A percentile compares a stretch with the other conserved stretches of the same genome.
These are phyloP conservation scores for Pestalotiopsis sp. DNA, from an alignment of 2,329 filamentous ascomycete genomes.

Conservation along the genomic window DNA sequence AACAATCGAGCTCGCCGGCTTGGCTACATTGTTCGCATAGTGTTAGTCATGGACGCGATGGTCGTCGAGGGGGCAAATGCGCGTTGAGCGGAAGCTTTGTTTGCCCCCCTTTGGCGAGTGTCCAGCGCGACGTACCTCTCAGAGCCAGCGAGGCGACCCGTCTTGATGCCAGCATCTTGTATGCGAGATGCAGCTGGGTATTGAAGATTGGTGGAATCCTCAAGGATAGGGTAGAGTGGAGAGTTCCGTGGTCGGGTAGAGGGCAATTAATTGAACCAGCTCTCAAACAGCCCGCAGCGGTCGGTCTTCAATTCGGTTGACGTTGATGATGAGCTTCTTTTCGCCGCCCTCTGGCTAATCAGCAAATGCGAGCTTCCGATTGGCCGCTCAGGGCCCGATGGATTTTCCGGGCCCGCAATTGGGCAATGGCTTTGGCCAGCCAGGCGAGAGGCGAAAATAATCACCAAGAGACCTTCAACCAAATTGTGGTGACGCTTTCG, in stretches of 20 bases:
- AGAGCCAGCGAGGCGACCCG: slow-evolving; percentile 43
- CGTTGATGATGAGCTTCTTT: slow-evolving; percentile 21
- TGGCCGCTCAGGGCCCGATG: slow-evolving; percentile 11
- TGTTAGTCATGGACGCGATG: background rate
- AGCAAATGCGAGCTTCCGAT: slow-evolving; percentile 16
- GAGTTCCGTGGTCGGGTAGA: slow-evolving; percentile 9
- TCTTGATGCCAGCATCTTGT: slow-evolving; percentile 43
- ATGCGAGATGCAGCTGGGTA: slow-evolving; percentile 1
- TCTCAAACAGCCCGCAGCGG: slow-evolving; percentile 2
- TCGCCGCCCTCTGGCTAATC: slow-evolving; percentile 19
- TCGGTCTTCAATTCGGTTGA: slow-evolving; percentile 15
- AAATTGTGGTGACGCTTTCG: background rate
- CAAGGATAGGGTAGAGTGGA: slow-evolving; percentile 2
- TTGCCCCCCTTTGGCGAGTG: background rate
- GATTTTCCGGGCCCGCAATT: slow-evolving; percentile 5
- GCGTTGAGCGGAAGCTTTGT: background rate
- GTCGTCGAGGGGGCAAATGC: background rate
- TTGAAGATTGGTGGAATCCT: slow-evolving; percentile 12
- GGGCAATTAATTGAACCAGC: slow-evolving; percentile 1
- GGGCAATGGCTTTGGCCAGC: background rate
- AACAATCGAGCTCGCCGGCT: slow-evolving; percentile 66
- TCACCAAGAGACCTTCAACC: background rate
- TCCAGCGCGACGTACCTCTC: slow-evolving; percentile 36
- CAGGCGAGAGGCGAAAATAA: slow-evolving; percentile 8
- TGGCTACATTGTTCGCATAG: slow-evolving; percentile 50